Conservation (phyloP, 306 rosid genomes). For the Malus domestica region DNA sequence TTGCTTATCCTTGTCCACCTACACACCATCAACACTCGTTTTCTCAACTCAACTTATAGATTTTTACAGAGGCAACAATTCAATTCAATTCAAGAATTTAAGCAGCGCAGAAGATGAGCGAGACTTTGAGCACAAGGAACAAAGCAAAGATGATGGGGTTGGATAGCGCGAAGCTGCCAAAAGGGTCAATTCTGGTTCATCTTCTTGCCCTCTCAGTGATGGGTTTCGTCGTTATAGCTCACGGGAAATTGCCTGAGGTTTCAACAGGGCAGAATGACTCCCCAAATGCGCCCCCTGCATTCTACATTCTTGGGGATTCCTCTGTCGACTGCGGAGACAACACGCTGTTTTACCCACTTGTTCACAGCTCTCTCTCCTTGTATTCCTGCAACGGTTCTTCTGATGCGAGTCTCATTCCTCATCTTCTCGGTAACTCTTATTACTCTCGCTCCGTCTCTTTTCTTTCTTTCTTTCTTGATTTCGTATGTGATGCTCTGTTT, state of each 20-base stretch:
- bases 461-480: background rate
- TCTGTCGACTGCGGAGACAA: conserved; percentile 81
- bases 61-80: background rate
- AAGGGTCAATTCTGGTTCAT: conserved; percentile 9
- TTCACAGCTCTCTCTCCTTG: conserved; percentile 61
- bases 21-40: background rate
- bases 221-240: conserved; percentile 17
- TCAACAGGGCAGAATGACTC: background rate
- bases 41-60: background rate
- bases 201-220: conserved; percentile 15
- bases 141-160: background rate
- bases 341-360: conserved; percentile 62
- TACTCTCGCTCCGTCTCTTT: background rate
- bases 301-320: conserved; percentile 75
- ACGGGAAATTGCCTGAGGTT: conserved; percentile 12
- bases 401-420: conserved; percentile 60
- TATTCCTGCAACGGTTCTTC: conserved; percentile 49
- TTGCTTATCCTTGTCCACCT: too few species aligned
- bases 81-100: background rate
- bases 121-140: background rate
- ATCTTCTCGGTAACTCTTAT: conserved; percentile 54
- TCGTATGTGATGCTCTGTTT: background rate
- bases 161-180: background rate
- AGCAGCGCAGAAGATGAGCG: background rate
- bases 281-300: conserved; percentile 30